These are phyloP conservation scores for Venturia effusa DNA, from an alignment of 2,329 filamentous ascomycete species.

Conservation along the genomic window DNA sequence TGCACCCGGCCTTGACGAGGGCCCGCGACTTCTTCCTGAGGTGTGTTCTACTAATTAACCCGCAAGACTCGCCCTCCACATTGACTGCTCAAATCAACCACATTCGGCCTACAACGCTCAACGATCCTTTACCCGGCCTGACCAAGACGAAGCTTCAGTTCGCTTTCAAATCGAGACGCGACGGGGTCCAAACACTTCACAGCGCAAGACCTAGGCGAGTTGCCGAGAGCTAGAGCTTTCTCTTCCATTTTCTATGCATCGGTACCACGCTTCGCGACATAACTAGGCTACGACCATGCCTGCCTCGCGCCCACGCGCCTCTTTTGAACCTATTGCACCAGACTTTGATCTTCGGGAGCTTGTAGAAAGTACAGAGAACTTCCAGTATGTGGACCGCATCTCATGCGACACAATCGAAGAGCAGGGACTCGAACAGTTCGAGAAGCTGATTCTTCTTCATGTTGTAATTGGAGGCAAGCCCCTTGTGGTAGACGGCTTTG, in stretches of 20 bases:
- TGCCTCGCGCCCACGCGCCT: constrained; percentile 66
- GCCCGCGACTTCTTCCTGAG: too few relatives aligned
- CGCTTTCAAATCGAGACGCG: neutral
- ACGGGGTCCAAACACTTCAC: neutral
- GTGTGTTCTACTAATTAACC: too few relatives aligned
- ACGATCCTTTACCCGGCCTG: neutral
- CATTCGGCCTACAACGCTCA: neutral
- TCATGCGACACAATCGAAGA: constrained; percentile 66
- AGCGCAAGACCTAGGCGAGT: neutral
- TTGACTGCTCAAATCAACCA: neutral
- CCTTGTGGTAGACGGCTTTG: constrained; percentile 82
- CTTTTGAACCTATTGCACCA: constrained; percentile 84
- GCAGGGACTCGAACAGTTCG: constrained; percentile 68
- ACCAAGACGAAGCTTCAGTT: neutral
- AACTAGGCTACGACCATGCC: constrained; percentile 50
- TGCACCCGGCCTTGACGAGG: too few relatives aligned
- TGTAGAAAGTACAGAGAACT: constrained; percentile 70
- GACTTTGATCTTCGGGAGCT: constrained; percentile 67
- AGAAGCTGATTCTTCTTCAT: constrained; percentile 72
- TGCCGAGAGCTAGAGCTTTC: neutral
- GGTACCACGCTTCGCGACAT: neutral
- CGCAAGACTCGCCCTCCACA: neutral
- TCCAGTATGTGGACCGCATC: constrained; percentile 76
- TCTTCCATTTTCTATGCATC: neutral
- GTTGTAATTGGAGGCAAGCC: constrained; percentile 80